These are phyloP conservation scores for Fomitopsis schrenkii DNA, from an alignment of 1,284 basidiomycete species.

Conservation along the genomic window DNA sequence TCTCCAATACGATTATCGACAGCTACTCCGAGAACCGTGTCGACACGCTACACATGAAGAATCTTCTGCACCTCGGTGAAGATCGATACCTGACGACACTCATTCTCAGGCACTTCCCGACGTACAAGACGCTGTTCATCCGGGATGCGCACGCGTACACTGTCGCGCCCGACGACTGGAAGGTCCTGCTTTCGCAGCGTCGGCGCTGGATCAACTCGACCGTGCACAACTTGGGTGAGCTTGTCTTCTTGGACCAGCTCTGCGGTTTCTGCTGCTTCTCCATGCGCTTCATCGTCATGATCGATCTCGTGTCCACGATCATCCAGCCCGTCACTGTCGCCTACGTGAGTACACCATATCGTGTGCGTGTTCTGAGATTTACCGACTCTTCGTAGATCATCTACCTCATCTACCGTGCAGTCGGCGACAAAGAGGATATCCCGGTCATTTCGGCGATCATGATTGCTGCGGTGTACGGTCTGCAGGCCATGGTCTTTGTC, in stretches of 20 bases:
- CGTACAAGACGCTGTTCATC: constrained; percentile 92
- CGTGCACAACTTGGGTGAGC: constrained; percentile 93
- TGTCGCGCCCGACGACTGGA: constrained; percentile 91
- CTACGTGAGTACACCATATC: constrained; percentile 62
- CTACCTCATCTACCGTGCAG: constrained; percentile 81
- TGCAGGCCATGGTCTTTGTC: constrained; percentile 85
- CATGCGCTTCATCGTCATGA: constrained; percentile 97
- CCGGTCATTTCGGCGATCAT: constrained; percentile 84
- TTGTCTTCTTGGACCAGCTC: constrained; percentile 89
- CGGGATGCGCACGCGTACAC: constrained; percentile 92
- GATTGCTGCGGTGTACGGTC: constrained; percentile 91
- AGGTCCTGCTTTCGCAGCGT: constrained; percentile 93
- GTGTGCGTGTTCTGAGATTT: background rate
- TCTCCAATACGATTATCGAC: constrained; percentile 85
- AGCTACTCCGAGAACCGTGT: constrained; percentile 97
- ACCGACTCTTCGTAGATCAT: constrained; percentile 56
- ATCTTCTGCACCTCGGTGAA: constrained; percentile 94
- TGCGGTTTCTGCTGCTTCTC: constrained; percentile 99
- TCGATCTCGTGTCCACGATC: constrained; percentile 86
- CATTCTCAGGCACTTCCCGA: constrained; percentile 91
- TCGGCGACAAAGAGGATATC: constrained; percentile 57
- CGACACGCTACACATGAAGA: constrained; percentile 98
- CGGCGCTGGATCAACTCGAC: constrained; percentile 99
- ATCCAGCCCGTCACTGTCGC: constrained; percentile 91
- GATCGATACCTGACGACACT: constrained; percentile 98